Conservation (phyloP, 257 asterid species). For the Solanum raphanifolium region DNA sequence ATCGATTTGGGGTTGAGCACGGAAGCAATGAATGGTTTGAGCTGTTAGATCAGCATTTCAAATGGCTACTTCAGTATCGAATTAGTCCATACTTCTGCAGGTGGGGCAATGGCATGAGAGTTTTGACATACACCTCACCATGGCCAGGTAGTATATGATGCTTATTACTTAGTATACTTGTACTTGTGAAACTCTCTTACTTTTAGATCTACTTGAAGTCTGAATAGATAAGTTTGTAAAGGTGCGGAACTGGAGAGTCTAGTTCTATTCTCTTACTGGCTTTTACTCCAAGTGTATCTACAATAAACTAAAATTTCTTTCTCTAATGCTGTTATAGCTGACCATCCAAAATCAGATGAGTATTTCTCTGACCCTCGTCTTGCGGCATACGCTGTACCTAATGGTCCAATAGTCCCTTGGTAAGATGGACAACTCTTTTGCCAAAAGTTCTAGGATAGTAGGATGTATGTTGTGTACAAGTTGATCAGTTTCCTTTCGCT, state of each 20-base stretch:
- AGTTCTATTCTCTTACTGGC: neutral
- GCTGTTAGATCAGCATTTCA: constrained; percentile 79
- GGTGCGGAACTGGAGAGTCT: neutral
- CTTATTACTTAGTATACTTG: neutral
- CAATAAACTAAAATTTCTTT: neutral
- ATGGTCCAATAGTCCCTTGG: constrained; percentile 68
- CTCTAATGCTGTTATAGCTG: constrained; percentile 44
- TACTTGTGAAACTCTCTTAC: neutral
- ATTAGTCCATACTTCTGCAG: constrained; percentile 97
- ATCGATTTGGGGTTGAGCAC: constrained; percentile 92
- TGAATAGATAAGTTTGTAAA: neutral
- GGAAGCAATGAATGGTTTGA: constrained; percentile 91
- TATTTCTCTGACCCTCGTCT: constrained; percentile 89
- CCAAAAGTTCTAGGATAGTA: neutral
- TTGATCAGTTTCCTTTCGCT: constrained; percentile 25
- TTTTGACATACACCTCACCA: constrained; percentile 91
- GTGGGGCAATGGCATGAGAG: constrained; percentile 97
- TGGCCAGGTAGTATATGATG: constrained; percentile 76
- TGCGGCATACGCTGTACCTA: constrained; percentile 98
- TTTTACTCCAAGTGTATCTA: neutral
- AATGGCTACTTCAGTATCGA: constrained; percentile 91
- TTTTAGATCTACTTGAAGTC: neutral
- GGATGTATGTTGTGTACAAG: constrained; percentile 5
- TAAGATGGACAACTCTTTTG: constrained; percentile 16
- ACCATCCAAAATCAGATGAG: constrained; percentile 96